Conservation (phyloP, 805 yeast species). For the Phaffomyces opuntiae region DNA sequence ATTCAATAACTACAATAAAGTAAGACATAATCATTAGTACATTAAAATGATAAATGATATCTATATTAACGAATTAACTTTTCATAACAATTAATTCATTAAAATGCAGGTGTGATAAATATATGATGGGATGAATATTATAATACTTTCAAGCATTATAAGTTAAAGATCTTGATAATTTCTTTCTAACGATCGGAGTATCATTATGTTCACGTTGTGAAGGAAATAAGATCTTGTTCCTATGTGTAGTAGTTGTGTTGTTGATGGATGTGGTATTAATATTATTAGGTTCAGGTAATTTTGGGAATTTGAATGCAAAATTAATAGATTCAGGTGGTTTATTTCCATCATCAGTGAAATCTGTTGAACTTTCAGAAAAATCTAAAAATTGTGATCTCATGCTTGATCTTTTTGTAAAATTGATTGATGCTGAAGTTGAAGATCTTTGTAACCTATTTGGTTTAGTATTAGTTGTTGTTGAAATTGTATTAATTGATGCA, state of each 20-base stretch:
- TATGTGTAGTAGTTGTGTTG: not conserved
- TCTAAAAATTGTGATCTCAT: slow-evolving; percentile 15
- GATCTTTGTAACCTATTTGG: slow-evolving; percentile 16
- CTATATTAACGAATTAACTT: not conserved
- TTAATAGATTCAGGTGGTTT: slow-evolving; percentile 22
- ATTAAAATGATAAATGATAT: not conserved
- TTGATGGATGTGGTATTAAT: not conserved
- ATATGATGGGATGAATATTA: slow-evolving; percentile 3
- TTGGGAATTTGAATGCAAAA: slow-evolving; percentile 22
- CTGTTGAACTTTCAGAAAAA: slow-evolving; percentile 10
- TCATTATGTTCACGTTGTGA: slow-evolving; percentile 5
- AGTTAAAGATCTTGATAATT: slow-evolving; percentile 15
- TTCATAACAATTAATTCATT: not conserved
- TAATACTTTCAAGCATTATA: slow-evolving; percentile 4
- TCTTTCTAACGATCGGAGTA: slow-evolving; percentile 13
- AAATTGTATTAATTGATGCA: slow-evolving; percentile 12
- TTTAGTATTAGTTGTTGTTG: not conserved
- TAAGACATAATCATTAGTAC: not conserved
- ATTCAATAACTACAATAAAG: too few relatives aligned
- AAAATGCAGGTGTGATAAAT: not conserved
- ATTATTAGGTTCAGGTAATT: slow-evolving; percentile 4
- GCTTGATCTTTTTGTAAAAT: slow-evolving; percentile 15
- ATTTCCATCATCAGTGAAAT: slow-evolving; percentile 8
- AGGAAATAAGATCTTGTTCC: too few relatives aligned
- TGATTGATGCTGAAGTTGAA: slow-evolving; percentile 16